Conservation (phyloP, 2,329 filamentous ascomycete genomes). For the Pseudogymnoascus sp. region DNA sequence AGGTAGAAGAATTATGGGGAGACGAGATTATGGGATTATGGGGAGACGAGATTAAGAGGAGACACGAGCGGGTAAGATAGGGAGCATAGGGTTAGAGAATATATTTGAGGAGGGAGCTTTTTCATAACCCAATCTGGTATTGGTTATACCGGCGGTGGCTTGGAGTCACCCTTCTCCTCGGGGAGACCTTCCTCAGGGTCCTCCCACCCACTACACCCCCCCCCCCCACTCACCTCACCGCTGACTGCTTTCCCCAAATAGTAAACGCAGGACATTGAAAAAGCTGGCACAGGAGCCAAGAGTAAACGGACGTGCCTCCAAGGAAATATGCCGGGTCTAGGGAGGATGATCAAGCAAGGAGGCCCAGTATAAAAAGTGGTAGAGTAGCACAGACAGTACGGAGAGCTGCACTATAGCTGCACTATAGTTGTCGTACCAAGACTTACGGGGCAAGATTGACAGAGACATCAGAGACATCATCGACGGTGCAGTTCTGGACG, state of each 20-base stretch:
- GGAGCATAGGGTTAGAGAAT: background rate
- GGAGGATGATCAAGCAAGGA: background rate
- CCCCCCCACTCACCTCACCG: background rate
- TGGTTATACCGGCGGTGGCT: background rate
- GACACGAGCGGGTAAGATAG: background rate
- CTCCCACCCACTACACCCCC: background rate
- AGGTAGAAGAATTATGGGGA: background rate
- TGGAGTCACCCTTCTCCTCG: background rate
- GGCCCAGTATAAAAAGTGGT: background rate
- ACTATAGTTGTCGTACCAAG: background rate
- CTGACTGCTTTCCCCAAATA: background rate
- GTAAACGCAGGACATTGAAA: background rate
- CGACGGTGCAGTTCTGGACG: background rate
- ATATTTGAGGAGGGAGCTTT: background rate
- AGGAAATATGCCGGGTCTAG: background rate
- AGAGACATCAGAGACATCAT: background rate
- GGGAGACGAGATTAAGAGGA: background rate
- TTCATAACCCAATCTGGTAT: background rate
- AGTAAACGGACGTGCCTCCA: background rate
- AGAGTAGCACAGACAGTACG: background rate
- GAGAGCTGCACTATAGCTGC: background rate
- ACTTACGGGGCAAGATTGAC: background rate
- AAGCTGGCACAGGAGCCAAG: background rate
- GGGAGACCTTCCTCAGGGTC: background rate
- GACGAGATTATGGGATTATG: no score